These are phyloP conservation scores for Candida sonorensis DNA, from an alignment of 805 yeast species.

Conservation along the genomic window DNA sequence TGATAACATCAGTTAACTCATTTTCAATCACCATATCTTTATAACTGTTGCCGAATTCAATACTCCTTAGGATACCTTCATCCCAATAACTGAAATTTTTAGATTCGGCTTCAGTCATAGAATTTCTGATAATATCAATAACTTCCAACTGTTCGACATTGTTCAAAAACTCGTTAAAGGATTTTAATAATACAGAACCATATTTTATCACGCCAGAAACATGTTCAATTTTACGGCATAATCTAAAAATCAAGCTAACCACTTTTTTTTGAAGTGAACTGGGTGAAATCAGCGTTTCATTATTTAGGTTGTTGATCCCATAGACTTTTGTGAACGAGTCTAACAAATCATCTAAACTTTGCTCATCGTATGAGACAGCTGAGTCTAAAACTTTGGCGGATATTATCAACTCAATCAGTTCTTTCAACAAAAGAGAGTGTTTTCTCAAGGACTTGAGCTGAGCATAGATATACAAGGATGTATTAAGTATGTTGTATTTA, in stretches of 20 bases:
- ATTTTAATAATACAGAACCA: slow-evolving; percentile 47
- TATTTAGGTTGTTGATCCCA: slow-evolving; percentile 31
- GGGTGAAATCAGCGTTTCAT: slow-evolving; percentile 1
- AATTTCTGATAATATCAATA: slow-evolving; percentile 27
- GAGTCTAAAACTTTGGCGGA: slow-evolving; percentile 6
- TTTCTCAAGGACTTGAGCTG: slow-evolving; percentile 60
- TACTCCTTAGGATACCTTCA: slow-evolving; percentile 37
- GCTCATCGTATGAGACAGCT: slow-evolving; percentile 5
- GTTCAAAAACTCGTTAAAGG: slow-evolving; percentile 47
- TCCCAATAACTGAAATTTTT: slow-evolving; percentile 58
- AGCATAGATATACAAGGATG: slow-evolving; percentile 58
- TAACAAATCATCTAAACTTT: slow-evolving; percentile 24
- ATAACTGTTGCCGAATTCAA: slow-evolving; percentile 10
- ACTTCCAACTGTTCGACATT: slow-evolving; percentile 49
- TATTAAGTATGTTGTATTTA: slow-evolving; percentile 57
- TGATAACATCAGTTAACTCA: slow-evolving; percentile 52
- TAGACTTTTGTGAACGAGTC: slow-evolving; percentile 46
- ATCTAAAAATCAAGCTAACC: slow-evolving; percentile 34
- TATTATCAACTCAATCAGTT: slow-evolving; percentile 46
- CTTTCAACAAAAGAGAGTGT: slow-evolving; percentile 59
- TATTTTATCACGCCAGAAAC: slow-evolving; percentile 35
- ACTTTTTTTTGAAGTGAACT: slow-evolving; percentile 35
- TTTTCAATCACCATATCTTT: slow-evolving; percentile 41
- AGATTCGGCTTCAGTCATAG: slow-evolving; percentile 7
- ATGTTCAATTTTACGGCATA: slow-evolving; percentile 49